Conservation (phyloP, 768 basidiomycete species). For the Clathrus columnatus region DNA sequence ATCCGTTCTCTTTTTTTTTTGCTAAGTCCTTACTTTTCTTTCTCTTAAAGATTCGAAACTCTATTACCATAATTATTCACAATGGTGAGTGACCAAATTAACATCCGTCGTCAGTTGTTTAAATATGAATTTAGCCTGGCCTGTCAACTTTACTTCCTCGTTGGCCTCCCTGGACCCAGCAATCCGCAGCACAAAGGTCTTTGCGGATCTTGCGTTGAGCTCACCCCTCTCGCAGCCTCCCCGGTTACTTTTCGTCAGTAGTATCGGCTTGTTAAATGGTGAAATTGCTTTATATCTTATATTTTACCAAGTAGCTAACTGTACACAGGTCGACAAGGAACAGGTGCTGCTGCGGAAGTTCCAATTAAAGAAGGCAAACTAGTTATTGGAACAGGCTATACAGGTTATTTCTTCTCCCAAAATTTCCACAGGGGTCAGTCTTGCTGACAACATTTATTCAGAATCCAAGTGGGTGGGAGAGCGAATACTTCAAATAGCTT, state of each 20-base stretch:
- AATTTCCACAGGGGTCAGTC: neutral
- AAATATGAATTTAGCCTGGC: constrained; percentile 21
- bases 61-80: constrained; percentile 7
- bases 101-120: constrained; percentile 21
- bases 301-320: neutral
- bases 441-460: neutral
- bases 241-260: constrained; percentile 27
- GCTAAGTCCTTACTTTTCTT: neutral
- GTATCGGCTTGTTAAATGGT: constrained; percentile 25
- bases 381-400: constrained; percentile 10
- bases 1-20: neutral
- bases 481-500: constrained; percentile 29
- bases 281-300: constrained; percentile 3
- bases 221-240: constrained; percentile 21
- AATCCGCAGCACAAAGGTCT: constrained; percentile 20
- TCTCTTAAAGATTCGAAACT: neutral
- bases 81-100: constrained; percentile 3
- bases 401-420: neutral
- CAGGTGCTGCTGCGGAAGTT: constrained; percentile 1
- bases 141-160: constrained; percentile 15
- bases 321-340: neutral
- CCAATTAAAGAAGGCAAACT: neutral
- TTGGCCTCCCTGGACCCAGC: constrained; percentile 13
- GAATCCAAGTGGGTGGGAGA: constrained; percentile 36
- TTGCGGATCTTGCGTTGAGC: constrained; percentile 28